Conservation (phyloP, 2,329 filamentous ascomycete genomes). For the Microthyrium microscopicum region DNA sequence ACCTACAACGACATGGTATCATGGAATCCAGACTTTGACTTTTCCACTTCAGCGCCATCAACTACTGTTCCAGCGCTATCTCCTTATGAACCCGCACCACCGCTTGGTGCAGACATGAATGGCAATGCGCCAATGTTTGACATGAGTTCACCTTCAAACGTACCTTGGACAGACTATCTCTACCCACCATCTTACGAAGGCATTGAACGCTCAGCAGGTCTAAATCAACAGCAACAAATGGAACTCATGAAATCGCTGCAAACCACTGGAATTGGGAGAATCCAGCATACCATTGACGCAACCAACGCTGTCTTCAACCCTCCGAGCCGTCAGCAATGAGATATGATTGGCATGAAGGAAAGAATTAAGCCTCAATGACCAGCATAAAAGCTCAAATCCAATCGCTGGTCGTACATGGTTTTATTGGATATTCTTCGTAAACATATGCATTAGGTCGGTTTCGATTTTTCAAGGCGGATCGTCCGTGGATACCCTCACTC, state of each 20-base stretch:
- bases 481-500: no score
- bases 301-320: slow-evolving; percentile 20
- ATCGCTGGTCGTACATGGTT: no score
- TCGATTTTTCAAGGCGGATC: no score
- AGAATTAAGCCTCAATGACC: no score
- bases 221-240: slow-evolving; percentile 66
- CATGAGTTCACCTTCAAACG: slow-evolving; percentile 1
- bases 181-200: slow-evolving; percentile 5
- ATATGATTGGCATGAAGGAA: no score
- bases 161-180: slow-evolving; percentile 8
- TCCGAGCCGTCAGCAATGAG: slow-evolving; percentile 3
- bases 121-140: not conserved
- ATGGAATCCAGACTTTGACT: slow-evolving; percentile 7
- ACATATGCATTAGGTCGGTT: no score
- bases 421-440: no score
- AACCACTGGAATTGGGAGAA: slow-evolving; percentile 27
- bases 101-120: slow-evolving; percentile 1
- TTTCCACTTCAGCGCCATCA: not conserved
- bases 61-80: slow-evolving; percentile 5
- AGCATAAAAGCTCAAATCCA: no score
- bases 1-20: slow-evolving; percentile 11
- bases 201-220: slow-evolving; percentile 26
- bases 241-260: slow-evolving; percentile 72
- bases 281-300: slow-evolving; percentile 25
- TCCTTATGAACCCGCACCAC: slow-evolving; percentile 1